A percentile compares a stretch with the other conserved stretches of the same genome.
These are phyloP conservation scores for Pichia sp. DNA, from an alignment of 1,139 yeast species.

Conservation along the genomic window DNA sequence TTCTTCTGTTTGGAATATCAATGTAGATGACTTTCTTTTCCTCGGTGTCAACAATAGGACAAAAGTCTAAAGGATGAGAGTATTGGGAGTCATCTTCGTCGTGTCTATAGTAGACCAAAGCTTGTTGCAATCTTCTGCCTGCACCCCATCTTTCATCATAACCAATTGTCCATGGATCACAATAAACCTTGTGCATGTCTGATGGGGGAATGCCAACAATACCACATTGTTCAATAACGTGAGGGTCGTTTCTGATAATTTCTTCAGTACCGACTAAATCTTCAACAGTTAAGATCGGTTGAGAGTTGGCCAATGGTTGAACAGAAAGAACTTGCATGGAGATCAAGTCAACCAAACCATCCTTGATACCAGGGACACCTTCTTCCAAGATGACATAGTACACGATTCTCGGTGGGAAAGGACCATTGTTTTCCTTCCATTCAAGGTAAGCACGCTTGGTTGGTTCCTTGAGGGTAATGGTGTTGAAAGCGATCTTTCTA, in stretches of 20 bases:
- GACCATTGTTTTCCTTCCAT: slow-evolving; percentile 61
- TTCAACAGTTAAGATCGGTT: slow-evolving; percentile 67
- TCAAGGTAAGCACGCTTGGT: slow-evolving; percentile 50
- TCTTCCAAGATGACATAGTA: slow-evolving; percentile 57
- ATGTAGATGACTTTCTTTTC: slow-evolving; percentile 59
- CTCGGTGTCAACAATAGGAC: slow-evolving; percentile 76
- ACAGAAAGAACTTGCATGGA: slow-evolving; percentile 40
- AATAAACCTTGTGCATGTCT: slow-evolving; percentile 66
- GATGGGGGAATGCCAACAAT: slow-evolving; percentile 57
- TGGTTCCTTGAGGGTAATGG: slow-evolving; percentile 67
- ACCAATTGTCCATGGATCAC: slow-evolving; percentile 85
- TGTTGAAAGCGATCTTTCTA: slow-evolving; percentile 49
- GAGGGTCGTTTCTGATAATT: slow-evolving; percentile 59
- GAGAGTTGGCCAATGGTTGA: slow-evolving; percentile 50
- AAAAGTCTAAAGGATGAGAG: slow-evolving; percentile 77
- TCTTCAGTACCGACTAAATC: slow-evolving; percentile 60
- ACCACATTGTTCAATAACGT: slow-evolving; percentile 66
- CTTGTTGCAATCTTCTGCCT: slow-evolving; percentile 70
- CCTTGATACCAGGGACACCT: slow-evolving; percentile 56
- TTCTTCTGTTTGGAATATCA: slow-evolving; percentile 69
- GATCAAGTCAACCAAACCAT: slow-evolving; percentile 58
- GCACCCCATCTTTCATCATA: slow-evolving; percentile 82
- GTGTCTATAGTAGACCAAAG: slow-evolving; percentile 71
- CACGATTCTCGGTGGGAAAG: slow-evolving; percentile 60
- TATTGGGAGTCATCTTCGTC: slow-evolving; percentile 76